Conservation (phyloP, 2,329 filamentous ascomycete genomes). For the Aspergillus sp. region DNA sequence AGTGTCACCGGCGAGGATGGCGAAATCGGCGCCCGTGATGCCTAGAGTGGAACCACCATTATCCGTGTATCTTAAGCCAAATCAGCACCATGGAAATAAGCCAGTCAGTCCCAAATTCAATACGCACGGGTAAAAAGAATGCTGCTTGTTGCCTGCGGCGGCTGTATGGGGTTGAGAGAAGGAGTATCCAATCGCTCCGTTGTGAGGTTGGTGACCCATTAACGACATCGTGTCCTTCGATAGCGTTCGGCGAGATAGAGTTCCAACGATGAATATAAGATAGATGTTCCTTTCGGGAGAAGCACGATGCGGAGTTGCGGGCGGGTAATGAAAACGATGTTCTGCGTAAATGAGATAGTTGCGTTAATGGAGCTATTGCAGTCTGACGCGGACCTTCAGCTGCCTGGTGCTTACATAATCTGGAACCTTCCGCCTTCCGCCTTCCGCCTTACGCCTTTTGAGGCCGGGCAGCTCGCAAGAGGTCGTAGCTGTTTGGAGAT, state of each 20-base stretch:
- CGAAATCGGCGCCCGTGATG: conserved; percentile 90
- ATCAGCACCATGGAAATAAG: conserved; percentile 11
- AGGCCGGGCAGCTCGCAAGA: too few species aligned
- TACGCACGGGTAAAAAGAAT: conserved; percentile 88
- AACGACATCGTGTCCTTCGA: conserved; percentile 46
- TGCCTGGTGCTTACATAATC: conserved; percentile 40
- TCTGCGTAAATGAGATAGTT: not conserved
- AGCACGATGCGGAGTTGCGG: not conserved
- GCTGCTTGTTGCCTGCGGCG: conserved; percentile 55
- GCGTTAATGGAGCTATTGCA: conserved; percentile 10
- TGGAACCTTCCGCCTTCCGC: not conserved
- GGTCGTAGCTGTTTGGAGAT: too few species aligned
- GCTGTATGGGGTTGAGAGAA: conserved; percentile 51
- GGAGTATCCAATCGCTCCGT: conserved; percentile 59
- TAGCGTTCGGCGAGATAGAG: not conserved
- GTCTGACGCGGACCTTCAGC: conserved; percentile 38
- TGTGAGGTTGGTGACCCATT: conserved; percentile 49
- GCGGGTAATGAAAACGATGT: not conserved
- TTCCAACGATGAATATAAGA: not conserved
- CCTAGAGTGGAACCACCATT: conserved; percentile 96
- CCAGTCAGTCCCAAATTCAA: not conserved
- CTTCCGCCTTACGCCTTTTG: not conserved
- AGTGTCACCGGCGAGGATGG: conserved; percentile 96
- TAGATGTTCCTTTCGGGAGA: not conserved
- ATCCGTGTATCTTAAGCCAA: conserved; percentile 72